Evolutionary conservation across 352 stramenopile species (phyloP), one percentile per base, ranked within the genome.

Genomic region (Pilasporangium apinafurcum): DNA sequence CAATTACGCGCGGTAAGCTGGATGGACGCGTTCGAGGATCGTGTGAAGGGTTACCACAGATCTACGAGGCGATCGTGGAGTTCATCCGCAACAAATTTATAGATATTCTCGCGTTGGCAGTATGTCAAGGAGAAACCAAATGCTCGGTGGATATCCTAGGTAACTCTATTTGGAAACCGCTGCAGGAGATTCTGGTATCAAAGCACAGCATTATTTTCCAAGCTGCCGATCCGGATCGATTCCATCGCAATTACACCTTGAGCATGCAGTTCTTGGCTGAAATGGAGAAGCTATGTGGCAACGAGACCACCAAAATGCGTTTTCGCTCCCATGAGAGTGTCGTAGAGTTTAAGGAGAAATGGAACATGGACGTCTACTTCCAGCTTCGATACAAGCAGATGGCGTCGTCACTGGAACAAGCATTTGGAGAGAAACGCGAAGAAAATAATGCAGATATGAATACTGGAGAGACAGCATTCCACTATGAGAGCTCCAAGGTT

Each of bases 331-430:
- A 90, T 26, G 74, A 90, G 29, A 86, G 67, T 16, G 71, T 86
- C 10, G 45, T 85, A 4, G 65, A 85, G 27, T 95, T 95, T 54
- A 86, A 83, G 44, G 79, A 91, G 35, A 87, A 85, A 54, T 95
- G 83, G 83, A 92, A 95, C 43, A 68, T 91, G 45, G 81, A 90
- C 31, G 74, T 92, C 16, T 95, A 95, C 62, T 92, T 91, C 40
- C 78, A 95, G 46, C 55, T 92, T 39, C 74, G 76, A 29, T 68
- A 62, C 26, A 68, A 65, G 7, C 57, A 90, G 51, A 39, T 92
- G 4, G 56, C 73, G 25, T 46, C 63, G 4, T 55, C 45, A 6
- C 37, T 92, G 8, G 67, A 86, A 29, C 59, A 65, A 12, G 65
- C 73, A 7, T 84, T 88, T 34, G 60, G 54, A 0, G 37, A 56